Conservation (phyloP, 371 early-diverging fungal genomes). For the Nematocida ausubeli region DNA sequence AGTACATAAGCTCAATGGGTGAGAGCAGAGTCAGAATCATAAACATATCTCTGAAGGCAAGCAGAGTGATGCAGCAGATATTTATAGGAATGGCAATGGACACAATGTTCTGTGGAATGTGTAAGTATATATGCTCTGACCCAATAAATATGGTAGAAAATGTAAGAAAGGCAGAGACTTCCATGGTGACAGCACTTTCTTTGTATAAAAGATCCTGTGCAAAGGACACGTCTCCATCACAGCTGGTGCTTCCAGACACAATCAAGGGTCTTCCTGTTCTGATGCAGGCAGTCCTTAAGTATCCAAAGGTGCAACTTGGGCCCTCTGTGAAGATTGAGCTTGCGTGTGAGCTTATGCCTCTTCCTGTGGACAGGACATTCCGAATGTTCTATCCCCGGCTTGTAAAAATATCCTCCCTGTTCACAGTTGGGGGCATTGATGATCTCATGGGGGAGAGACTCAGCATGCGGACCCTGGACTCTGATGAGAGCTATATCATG, state of each 20-base stretch:
- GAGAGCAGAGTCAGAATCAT: conserved; percentile 49
- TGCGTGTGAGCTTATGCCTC: conserved; percentile 26
- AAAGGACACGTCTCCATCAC: conserved; percentile 57
- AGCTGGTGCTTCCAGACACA: conserved; percentile 67
- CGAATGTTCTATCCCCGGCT: conserved; percentile 67
- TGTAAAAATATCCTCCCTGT: conserved; percentile 64
- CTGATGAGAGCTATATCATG: conserved; percentile 65
- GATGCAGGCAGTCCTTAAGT: conserved; percentile 60
- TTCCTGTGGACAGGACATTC: conserved; percentile 63
- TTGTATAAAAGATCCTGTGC: conserved; percentile 64
- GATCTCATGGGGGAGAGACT: conserved; percentile 54
- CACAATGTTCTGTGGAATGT: conserved; percentile 61
- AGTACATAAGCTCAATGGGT: conserved; percentile 59
- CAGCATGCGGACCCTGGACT: conserved; percentile 48
- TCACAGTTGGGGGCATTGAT: conserved; percentile 46
- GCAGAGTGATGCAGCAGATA: conserved; percentile 46
- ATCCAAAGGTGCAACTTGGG: conserved; percentile 55
- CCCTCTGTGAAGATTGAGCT: neutral
- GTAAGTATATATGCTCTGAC: conserved; percentile 61
- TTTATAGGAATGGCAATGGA: conserved; percentile 62
- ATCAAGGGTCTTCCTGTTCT: conserved; percentile 66
- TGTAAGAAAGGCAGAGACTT: conserved; percentile 54
- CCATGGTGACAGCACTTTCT: conserved; percentile 53
- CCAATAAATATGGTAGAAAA: conserved; percentile 46
- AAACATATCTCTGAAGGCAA: conserved; percentile 57